Evolutionary conservation across 2,329 filamentous ascomycete species (phyloP), one percentile per base, ranked within the genome.

Genomic region (Salinomyces thailandicus): DNA sequence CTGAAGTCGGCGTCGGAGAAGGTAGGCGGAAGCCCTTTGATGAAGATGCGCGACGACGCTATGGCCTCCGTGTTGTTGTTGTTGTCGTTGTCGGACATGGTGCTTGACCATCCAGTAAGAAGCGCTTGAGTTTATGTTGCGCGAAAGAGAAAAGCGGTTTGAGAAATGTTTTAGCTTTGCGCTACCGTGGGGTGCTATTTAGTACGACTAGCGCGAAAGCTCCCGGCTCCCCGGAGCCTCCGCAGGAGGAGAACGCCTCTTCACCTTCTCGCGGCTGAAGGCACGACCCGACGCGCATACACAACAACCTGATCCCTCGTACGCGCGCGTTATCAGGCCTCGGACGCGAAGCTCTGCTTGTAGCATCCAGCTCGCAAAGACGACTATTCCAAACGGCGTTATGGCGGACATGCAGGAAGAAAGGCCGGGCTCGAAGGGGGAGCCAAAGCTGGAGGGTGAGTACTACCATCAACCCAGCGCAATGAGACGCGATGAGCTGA

Each of bases 1-100:
- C 77, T 79, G 57, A 96, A 82, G 48, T 93, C 83, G 36, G 80
- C 77, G 62, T 93, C 85, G 9, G 78, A 80, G 53, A 94, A 81
- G 37, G 75, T 83, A 20, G 86, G 86, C 31, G 91, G 91, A 41
- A 98, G 69, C 43, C 87, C 74, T 51, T 73, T 71, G 43, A 80
- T 68, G 52, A 79, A 80, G 28, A 80, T 72, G 71, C 74, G 82
- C 72, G 73, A 96, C 67, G 66, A 93, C 72, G 78, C 60, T 18
- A 17, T 17, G n/a, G 37, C 41, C 16, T 16, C 35, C 36, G 35
- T 39, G 22, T 30, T 19, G 18, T n/a, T n/a, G n/a, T n/a, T n/a
- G n/a, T n/a, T n/a, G n/a, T n/a, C n/a, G n/a, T n/a, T n/a, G n/a
- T n/a, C n/a, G n/a, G n/a, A n/a, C n/a, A n/a, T n/a, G n/a, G n/a